phyloP scores from a whole-genome alignment of 129 eudicot genomes.

The Deinandra increscens region DNA sequence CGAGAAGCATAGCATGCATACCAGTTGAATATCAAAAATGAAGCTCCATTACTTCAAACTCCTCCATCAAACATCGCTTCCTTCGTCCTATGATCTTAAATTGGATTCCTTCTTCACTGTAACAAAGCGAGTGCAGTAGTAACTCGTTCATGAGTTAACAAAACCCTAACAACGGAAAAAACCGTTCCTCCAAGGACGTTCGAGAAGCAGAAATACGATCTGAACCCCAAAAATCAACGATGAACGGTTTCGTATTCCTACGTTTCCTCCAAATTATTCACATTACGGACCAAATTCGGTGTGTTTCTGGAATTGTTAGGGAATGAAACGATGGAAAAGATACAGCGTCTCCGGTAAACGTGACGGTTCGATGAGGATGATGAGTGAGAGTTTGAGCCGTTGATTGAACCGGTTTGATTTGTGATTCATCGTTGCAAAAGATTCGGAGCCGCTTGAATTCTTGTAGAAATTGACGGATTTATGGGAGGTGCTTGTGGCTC shows the following conservation, averaged over 20 bases:
- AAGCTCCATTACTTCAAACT: conserved; percentile 24
- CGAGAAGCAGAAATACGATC: neutral
- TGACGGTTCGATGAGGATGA: conserved; percentile 14
- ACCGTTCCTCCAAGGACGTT: no score
- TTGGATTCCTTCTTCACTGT: conserved; percentile 16
- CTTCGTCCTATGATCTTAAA: conserved; percentile 4
- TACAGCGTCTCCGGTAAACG: conserved; percentile 10
- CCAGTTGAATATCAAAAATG: conserved; percentile 33
- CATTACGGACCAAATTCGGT: neutral
- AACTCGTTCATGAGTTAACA: conserved; percentile 21
- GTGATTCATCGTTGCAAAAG: conserved; percentile 37
- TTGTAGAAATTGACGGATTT: conserved; percentile 31
- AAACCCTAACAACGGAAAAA: conserved; percentile 18
- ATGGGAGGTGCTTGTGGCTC: conserved; percentile 35
- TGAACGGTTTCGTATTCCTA: conserved; percentile 12
- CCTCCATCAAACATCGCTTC: conserved; percentile 20
- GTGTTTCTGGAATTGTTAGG: neutral
- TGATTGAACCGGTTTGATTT: conserved; percentile 18
- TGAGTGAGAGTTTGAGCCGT: conserved; percentile 18
- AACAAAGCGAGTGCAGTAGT: conserved; percentile 22
- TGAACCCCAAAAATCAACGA: conserved; percentile 10
- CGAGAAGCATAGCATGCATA: conserved; percentile 16
- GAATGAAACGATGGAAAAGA: neutral
- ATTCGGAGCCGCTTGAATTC: conserved; percentile 26
- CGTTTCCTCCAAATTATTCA: conserved; percentile 3